Evolutionary conservation across 73 alveolate genomes (phyloP), one percentile per base, ranked within the genome.

Genomic region (Paramecium biaurelia): DNA sequence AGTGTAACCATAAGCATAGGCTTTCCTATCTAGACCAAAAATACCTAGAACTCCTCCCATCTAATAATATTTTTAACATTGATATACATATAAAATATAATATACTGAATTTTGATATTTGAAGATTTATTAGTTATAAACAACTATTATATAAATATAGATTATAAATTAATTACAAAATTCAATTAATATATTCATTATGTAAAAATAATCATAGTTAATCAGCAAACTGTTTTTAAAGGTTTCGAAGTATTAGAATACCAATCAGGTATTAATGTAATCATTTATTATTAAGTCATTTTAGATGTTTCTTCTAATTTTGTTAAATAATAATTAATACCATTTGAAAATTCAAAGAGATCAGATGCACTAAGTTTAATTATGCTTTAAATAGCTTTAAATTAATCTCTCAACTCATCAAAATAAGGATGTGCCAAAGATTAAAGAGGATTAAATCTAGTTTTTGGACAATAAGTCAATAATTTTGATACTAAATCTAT

Each of bases 381-480:
- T n/a, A 32, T 41, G 47, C 26, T 79, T 43, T 89, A 49, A 30
- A 76, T 43, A 12, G 41, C 30, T 15, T 70, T 89, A 11, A 57
- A 45, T 38, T 57, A 45, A 41, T 95, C 96, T 93, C 98, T 96
- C 41, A 96, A 63, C 57, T 96, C 98, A 86, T 96, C 97, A 85
- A 95, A 96, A 89, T 45, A 95, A 49, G 98, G 96, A 70, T 96
- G 97, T 28, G 45, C 47, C 32, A 96, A 90, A 18, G 97, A 92
- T 47, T 96, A 92, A 35, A 95, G 57, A 41, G 97, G 95, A 14
- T 35, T 93, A 6, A 92, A 92, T 92, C 98, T 93, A 37, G 85
- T 70, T 24, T 92, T 76, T 3, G 98, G 98, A 87, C 92, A 92
- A 93, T 95, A 96, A 47, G 94, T 94, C 45, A 96, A 88, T 35